A percentile compares a stretch with the other conserved stretches of the same genome.
These are phyloP conservation scores for Fusarium miscanthi DNA, from an alignment of 2,329 filamentous ascomycete genomes.

Conservation along the genomic window DNA sequence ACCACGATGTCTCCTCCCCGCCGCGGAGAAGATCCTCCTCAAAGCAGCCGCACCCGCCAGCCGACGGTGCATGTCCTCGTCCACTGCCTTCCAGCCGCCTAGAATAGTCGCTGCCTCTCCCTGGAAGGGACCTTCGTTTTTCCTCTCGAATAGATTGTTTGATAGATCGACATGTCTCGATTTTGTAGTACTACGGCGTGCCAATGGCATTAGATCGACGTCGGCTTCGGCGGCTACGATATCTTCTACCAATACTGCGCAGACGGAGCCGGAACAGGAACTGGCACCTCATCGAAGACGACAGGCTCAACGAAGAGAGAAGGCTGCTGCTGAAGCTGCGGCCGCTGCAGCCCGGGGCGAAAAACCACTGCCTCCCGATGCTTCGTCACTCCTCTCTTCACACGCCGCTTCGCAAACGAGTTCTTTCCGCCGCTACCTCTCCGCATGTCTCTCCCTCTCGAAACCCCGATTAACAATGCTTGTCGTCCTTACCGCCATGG, in stretches of 20 bases:
- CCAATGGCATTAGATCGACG: slow-evolving; percentile 45
- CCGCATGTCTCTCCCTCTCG: slow-evolving; percentile 89
- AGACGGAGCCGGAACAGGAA: slow-evolving; percentile 32
- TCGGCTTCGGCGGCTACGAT: slow-evolving; percentile 38
- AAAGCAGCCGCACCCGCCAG: slow-evolving; percentile 35
- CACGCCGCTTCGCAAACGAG: slow-evolving; percentile 62
- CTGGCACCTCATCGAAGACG: slow-evolving; percentile 52
- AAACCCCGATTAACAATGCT: slow-evolving; percentile 94
- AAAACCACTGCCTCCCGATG: slow-evolving; percentile 57
- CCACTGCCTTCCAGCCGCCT: slow-evolving; percentile 40
- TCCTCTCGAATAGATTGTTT: slow-evolving; percentile 52
- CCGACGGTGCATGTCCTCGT: slow-evolving; percentile 48
- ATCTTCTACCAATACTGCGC: slow-evolving; percentile 28
- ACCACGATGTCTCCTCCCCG: slow-evolving; percentile 47
- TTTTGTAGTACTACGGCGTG: slow-evolving; percentile 45
- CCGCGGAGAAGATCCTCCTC: slow-evolving; percentile 46
- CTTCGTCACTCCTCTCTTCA: slow-evolving; percentile 67
- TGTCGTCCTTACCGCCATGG: slow-evolving; percentile 89
- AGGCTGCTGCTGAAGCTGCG: slow-evolving; percentile 36
- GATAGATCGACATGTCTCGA: slow-evolving; percentile 54
- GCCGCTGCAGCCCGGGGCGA: slow-evolving; percentile 32
- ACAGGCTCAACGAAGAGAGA: slow-evolving; percentile 46
- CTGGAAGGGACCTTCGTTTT: slow-evolving; percentile 44
- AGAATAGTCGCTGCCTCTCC: slow-evolving; percentile 35
- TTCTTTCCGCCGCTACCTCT: slow-evolving; percentile 73